Conservation (phyloP, 768 basidiomycete species). For the Albatrellus ellisii region DNA sequence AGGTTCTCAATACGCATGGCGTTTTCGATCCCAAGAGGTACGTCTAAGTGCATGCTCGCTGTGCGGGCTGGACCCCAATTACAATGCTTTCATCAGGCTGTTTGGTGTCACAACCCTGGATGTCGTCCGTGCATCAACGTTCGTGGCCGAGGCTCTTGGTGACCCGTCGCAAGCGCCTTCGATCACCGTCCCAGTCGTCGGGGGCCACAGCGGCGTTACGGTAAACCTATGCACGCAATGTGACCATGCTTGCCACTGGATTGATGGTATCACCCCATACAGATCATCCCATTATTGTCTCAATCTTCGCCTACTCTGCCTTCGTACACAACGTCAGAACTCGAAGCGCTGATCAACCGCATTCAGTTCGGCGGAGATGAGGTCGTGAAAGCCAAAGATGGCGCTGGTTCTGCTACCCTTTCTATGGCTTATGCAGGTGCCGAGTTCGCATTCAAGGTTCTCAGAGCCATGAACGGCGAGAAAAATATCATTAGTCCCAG, state of each 20-base stretch:
- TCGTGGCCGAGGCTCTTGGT: constrained; percentile 70
- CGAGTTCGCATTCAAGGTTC: constrained; percentile 73
- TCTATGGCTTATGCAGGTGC: constrained; percentile 95
- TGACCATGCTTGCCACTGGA: neutral
- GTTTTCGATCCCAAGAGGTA: constrained; percentile 90
- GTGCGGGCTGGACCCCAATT: constrained; percentile 1
- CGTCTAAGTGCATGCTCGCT: constrained; percentile 9
- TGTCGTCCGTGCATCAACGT: constrained; percentile 95
- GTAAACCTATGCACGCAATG: constrained; percentile 27
- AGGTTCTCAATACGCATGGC: constrained; percentile 87
- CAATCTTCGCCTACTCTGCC: constrained; percentile 71
- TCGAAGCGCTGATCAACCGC: constrained; percentile 60
- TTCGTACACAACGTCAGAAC: constrained; percentile 28
- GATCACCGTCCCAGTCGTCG: constrained; percentile 79
- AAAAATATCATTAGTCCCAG: constrained; percentile 76
- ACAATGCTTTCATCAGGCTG: constrained; percentile 34
- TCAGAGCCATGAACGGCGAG: constrained; percentile 80
- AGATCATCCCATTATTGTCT: constrained; percentile 91
- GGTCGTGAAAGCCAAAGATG: constrained; percentile 96
- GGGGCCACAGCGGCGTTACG: constrained; percentile 89
- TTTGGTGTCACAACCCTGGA: constrained; percentile 98
- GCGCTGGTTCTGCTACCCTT: constrained; percentile 88
- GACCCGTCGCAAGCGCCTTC: constrained; percentile 47
- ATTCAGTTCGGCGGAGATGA: constrained; percentile 97
- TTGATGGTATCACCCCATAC: neutral